Conservation (phyloP, 352 stramenopile genomes). For the Globisporangium paroecandrum region DNA sequence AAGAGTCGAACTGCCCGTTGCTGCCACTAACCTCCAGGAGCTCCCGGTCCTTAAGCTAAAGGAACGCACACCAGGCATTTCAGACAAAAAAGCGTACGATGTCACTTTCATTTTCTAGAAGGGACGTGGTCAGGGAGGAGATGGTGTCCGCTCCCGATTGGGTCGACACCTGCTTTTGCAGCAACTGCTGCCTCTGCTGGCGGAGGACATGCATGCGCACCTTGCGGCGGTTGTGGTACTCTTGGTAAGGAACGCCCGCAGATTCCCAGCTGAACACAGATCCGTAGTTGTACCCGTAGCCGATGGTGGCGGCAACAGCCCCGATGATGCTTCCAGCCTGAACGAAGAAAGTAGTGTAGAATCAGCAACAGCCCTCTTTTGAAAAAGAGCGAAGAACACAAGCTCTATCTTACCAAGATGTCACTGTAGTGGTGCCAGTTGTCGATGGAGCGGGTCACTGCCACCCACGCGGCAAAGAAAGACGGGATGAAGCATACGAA, state of each 20-base stretch:
- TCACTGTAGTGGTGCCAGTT: constrained; percentile 87
- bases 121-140: constrained; percentile 16
- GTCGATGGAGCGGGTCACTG: constrained; percentile 71
- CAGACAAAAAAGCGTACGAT: constrained; percentile 25
- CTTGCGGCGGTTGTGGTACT: constrained; percentile 27
- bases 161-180: constrained; percentile 19
- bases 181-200: constrained; percentile 14
- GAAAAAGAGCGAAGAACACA: background rate
- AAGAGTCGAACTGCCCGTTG: background rate
- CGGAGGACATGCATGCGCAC: constrained; percentile 24
- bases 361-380: background rate
- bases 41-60: constrained; percentile 26
- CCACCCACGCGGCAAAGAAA: constrained; percentile 64
- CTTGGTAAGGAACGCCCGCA: constrained; percentile 29
- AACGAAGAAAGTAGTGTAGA: background rate
- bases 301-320: constrained; percentile 43
- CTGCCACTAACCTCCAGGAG: constrained; percentile 18
- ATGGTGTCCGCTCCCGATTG: constrained; percentile 13
- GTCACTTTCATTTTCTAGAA: constrained; percentile 19
- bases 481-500: constrained; percentile 65
- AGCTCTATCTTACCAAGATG: constrained; percentile 45
- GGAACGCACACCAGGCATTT: constrained; percentile 5
- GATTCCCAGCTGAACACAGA: constrained; percentile 47
- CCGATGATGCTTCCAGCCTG: constrained; percentile 64
- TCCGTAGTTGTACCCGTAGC: constrained; percentile 70